Evolutionary conservation across 129 eudicot species (phyloP).

Genomic region (Tagetes patula): DNA sequence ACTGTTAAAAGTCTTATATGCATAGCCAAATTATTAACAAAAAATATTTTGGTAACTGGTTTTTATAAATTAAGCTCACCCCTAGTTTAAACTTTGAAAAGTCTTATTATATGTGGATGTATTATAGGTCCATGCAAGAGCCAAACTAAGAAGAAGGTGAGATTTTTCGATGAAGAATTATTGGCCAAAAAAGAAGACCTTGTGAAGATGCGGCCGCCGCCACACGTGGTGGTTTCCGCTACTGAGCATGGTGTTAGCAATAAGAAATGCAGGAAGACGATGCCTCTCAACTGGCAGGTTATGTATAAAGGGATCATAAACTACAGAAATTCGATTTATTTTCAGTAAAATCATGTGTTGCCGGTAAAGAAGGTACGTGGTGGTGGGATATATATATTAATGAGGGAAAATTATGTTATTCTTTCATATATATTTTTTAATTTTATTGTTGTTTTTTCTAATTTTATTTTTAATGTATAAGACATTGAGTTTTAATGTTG

Average conservation of each 20-base stretch:
- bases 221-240: conserved; percentile 2
- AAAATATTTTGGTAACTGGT: too few relatives aligned
- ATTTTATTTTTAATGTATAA: background rate
- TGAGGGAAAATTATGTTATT: conserved; percentile 32
- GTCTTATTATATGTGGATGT: background rate
- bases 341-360: conserved; percentile 18
- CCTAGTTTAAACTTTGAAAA: background rate
- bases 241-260: conserved; percentile 27
- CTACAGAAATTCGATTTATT: conserved; percentile 39
- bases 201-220: conserved; percentile 2
- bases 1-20: too few relatives aligned
- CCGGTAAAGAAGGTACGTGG: conserved; percentile 22
- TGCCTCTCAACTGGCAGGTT: conserved; percentile 83
- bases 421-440: background rate
- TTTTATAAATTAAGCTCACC: too few relatives aligned
- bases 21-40: too few relatives aligned
- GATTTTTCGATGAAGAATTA: conserved; percentile 39
- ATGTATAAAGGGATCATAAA: conserved; percentile 75
- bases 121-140: conserved; percentile 40
- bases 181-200: conserved; percentile 6
- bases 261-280: conserved; percentile 36
- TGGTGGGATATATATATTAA: conserved; percentile 22
- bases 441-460: background rate
- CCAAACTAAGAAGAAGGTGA: conserved; percentile 66
- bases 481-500: background rate